phyloP scores from a whole-genome alignment of 495 filamentous ascomycete species.

The Daldinia loculata region DNA sequence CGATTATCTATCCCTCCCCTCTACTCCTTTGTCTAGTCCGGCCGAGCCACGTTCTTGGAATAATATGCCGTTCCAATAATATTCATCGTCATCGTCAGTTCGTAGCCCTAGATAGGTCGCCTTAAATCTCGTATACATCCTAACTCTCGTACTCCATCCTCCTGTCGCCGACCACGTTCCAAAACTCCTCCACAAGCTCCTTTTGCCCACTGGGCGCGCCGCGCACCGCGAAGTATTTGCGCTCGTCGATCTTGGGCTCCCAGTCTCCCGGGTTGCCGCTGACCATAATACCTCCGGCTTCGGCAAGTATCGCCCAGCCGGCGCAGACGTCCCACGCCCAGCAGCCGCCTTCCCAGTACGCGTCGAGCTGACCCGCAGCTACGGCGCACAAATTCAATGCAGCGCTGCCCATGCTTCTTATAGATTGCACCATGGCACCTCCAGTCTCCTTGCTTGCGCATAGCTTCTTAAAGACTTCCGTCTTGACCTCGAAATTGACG shows the following conservation, averaged over 20 bases:
- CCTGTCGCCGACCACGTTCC: constrained; percentile 63
- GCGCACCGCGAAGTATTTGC: constrained; percentile 81
- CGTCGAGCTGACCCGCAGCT: constrained; percentile 78
- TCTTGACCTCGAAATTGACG: constrained; percentile 78
- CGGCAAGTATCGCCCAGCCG: constrained; percentile 85
- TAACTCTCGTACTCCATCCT: constrained; percentile 62
- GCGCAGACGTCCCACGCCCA: constrained; percentile 97
- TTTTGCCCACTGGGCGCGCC: constrained; percentile 72
- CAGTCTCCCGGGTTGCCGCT: constrained; percentile 81
- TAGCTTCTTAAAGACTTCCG: constrained; percentile 72
- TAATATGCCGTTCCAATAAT: constrained; percentile 16
- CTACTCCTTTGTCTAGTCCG: constrained; percentile 26
- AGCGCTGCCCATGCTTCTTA: constrained; percentile 79
- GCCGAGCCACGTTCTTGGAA: constrained; percentile 10
- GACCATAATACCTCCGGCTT: constrained; percentile 84
- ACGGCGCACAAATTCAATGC: constrained; percentile 86
- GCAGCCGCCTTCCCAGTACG: constrained; percentile 94
- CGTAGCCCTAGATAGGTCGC: constrained; percentile 19
- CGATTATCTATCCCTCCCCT: constrained; percentile 29
- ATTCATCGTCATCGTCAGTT: constrained; percentile 1
- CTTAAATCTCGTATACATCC: constrained; percentile 1
- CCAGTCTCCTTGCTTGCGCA: constrained; percentile 67
- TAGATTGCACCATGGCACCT: constrained; percentile 84
- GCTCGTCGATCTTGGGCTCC: constrained; percentile 76
- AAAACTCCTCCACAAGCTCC: constrained; percentile 84